A percentile compares a stretch with the other conserved stretches of the same genome.
Conservation (phyloP, 495 filamentous ascomycete species). For the Aspergillus diversus region DNA sequence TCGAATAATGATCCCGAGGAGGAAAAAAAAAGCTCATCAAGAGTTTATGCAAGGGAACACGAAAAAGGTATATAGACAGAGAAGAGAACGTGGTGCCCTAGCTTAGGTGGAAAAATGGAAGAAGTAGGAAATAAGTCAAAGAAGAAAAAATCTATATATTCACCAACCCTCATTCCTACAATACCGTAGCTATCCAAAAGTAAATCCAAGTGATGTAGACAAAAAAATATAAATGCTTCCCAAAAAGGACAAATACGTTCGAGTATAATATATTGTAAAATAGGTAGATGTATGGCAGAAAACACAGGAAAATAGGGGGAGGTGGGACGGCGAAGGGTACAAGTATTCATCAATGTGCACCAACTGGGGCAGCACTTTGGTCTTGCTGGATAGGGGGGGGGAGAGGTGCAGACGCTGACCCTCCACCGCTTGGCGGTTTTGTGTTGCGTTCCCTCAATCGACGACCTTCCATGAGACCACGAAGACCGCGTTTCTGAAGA, state of each 20-base stretch:
- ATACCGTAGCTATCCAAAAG: slow-evolving; percentile 1
- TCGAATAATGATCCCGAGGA: neutral
- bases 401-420: neutral
- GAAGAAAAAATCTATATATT: slow-evolving; percentile 5
- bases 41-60: neutral
- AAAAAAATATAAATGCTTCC: neutral
- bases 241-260: neutral
- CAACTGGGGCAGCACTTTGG: neutral
- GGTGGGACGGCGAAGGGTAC: slow-evolving; percentile 1
- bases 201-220: neutral
- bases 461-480: slow-evolving; percentile 93
- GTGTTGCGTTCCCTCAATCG: slow-evolving; percentile 74
- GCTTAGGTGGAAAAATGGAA: too few relatives aligned
- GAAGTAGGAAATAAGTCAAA: neutral
- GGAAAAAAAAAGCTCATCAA: slow-evolving; percentile 1
- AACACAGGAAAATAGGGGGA: neutral
- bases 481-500: slow-evolving; percentile 87
- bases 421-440: slow-evolving; percentile 31
- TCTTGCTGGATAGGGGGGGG: slow-evolving; percentile 4
- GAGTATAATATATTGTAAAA: neutral
- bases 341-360: slow-evolving; percentile 3
- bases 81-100: neutral
- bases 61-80: neutral
- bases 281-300: slow-evolving; percentile 2
- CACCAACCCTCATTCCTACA: neutral